phyloP scores from a whole-genome alignment of 2,329 filamentous ascomycete species.

The Diatrype stigma region DNA sequence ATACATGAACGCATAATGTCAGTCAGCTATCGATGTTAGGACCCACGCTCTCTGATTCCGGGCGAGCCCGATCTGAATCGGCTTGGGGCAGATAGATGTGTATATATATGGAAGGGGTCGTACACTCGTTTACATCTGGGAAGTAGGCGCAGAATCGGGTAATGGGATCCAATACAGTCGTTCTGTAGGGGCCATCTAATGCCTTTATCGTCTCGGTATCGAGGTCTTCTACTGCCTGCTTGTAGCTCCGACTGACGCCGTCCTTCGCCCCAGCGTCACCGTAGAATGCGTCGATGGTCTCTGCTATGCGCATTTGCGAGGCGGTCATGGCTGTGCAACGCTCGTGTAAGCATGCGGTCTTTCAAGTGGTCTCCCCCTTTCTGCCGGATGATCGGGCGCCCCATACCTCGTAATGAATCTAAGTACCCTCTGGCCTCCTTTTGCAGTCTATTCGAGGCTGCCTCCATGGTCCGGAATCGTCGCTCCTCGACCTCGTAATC shows the following conservation, averaged over 20 bases:
- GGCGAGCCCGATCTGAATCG: not conserved
- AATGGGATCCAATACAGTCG: slow-evolving; percentile 93
- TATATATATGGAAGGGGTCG: slow-evolving; percentile 19
- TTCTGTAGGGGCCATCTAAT: slow-evolving; percentile 90
- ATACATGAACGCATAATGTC: not conserved
- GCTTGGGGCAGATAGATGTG: not conserved
- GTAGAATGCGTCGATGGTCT: slow-evolving; percentile 99
- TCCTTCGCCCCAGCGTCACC: slow-evolving; percentile 92
- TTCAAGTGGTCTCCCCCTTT: not conserved
- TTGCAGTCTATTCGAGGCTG: slow-evolving; percentile 84
- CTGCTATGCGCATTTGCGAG: slow-evolving; percentile 97
- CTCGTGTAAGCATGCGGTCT: slow-evolving; percentile 7
- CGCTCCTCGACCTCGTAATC: slow-evolving; percentile 98
- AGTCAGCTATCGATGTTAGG: not conserved
- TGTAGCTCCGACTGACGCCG: slow-evolving; percentile 94
- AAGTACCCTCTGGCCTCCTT: slow-evolving; percentile 98
- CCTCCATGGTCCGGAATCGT: slow-evolving; percentile 96
- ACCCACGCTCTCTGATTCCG: too few species aligned
- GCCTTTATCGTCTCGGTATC: slow-evolving; percentile 99
- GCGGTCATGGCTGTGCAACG: slow-evolving; percentile 80
- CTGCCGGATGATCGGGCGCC: not conserved
- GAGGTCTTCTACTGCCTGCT: slow-evolving; percentile 95
- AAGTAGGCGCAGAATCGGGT: slow-evolving; percentile 97
- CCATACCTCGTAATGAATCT: slow-evolving; percentile 80
- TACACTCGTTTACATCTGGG: slow-evolving; percentile 96